These are phyloP conservation scores for Paulownia fortunei DNA, from an alignment of 257 asterid species.

Conservation along the genomic window DNA sequence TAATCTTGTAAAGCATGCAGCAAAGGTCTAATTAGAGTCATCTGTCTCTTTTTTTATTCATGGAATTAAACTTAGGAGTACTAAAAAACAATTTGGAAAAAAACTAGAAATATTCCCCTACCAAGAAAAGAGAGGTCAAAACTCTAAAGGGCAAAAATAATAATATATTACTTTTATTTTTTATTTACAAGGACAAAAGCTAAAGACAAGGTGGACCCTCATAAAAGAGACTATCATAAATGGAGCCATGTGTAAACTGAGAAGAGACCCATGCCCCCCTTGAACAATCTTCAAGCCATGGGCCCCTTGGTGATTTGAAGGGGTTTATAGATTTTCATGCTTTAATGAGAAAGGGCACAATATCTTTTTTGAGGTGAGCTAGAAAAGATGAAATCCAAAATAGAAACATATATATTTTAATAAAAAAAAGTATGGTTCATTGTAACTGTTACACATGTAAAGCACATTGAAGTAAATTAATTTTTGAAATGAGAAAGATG, in stretches of 20 bases:
- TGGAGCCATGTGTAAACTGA: conserved; percentile 21
- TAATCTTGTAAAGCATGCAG: too few relatives aligned
- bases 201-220: background rate
- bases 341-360: background rate
- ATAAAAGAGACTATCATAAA: background rate
- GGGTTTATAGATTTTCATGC: background rate
- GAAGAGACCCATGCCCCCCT: background rate
- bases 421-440: background rate
- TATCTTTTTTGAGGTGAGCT: background rate
- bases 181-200: background rate
- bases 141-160: background rate
- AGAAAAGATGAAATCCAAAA: background rate
- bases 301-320: conserved; percentile 1
- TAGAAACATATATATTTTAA: background rate
- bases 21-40: too few relatives aligned
- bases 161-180: background rate
- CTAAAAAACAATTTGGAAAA: background rate
- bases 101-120: background rate
- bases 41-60: too few relatives aligned
- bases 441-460: background rate
- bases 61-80: background rate
- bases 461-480: background rate
- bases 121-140: conserved; percentile 10
- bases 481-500: background rate
- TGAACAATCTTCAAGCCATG: background rate